These are phyloP conservation scores for Filobasidium floriforme DNA, from an alignment of 768 basidiomycete species.

Conservation along the genomic window DNA sequence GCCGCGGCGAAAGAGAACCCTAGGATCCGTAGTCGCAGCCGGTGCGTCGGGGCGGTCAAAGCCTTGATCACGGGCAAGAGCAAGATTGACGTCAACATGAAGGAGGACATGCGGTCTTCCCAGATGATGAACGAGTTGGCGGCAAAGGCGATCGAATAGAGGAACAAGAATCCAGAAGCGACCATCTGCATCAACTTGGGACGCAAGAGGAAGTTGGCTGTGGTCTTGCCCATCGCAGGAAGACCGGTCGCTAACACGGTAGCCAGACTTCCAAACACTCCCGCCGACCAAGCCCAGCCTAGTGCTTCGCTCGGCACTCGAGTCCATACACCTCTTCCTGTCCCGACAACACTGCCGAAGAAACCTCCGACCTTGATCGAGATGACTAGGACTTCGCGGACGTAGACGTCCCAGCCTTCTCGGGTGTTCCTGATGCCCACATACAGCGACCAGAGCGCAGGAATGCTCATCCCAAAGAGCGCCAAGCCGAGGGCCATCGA, in stretches of 20 bases:
- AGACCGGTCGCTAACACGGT: not conserved
- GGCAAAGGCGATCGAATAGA: constrained; percentile 69
- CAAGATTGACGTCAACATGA: constrained; percentile 56
- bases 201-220: constrained; percentile 20
- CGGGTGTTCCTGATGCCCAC: constrained; percentile 48
- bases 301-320: constrained; percentile 24
- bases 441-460: constrained; percentile 57
- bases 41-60: constrained; percentile 58
- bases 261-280: not conserved
- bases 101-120: constrained; percentile 79
- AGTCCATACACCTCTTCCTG: constrained; percentile 34
- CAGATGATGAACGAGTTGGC: constrained; percentile 97
- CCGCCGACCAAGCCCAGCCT: constrained; percentile 31
- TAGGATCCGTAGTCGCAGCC: constrained; percentile 67
- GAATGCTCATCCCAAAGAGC: constrained; percentile 55
- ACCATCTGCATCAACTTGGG: constrained; percentile 23
- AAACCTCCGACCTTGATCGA: constrained; percentile 51
- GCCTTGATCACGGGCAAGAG: constrained; percentile 60
- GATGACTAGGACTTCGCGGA: constrained; percentile 53
- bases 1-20: constrained; percentile 63
- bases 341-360: constrained; percentile 49
- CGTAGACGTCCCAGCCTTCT: constrained; percentile 40
- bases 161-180: constrained; percentile 41
- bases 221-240: constrained; percentile 9
- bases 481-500: constrained; percentile 68